phyloP scores from a whole-genome alignment of 2,329 filamentous ascomycete species.

The Nannizziopsis arthrosporioides region DNA sequence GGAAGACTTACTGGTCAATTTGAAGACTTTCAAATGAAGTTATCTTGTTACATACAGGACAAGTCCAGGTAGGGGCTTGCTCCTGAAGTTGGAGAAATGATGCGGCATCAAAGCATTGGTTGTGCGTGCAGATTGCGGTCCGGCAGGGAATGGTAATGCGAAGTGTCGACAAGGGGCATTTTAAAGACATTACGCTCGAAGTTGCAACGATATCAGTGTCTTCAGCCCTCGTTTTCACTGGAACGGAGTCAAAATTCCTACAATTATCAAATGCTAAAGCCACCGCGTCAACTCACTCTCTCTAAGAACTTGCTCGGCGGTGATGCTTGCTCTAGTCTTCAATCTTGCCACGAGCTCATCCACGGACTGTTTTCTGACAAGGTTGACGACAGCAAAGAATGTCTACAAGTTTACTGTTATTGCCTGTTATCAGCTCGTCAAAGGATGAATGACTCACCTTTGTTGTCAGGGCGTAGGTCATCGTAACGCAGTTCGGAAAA shows the following conservation, averaged over 20 bases:
- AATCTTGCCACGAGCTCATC: conserved; percentile 60
- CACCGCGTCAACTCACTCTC: conserved; percentile 52
- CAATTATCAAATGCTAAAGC: background rate
- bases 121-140: conserved; percentile 68
- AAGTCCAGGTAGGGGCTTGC: conserved; percentile 93
- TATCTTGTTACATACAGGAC: conserved; percentile 78
- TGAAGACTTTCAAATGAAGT: conserved; percentile 72
- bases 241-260: conserved; percentile 15
- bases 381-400: conserved; percentile 59
- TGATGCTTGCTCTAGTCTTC: conserved; percentile 56
- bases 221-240: conserved; percentile 68
- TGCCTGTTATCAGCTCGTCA: background rate
- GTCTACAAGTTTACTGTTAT: conserved; percentile 39
- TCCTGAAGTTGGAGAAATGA: conserved; percentile 91
- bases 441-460: conserved; percentile 49
- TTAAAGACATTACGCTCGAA: conserved; percentile 77
- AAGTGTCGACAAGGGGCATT: conserved; percentile 81
- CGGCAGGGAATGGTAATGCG: conserved; percentile 70
- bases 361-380: conserved; percentile 63
- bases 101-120: conserved; percentile 87
- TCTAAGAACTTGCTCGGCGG: conserved; percentile 66
- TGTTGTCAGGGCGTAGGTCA: conserved; percentile 83
- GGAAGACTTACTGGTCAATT: conserved; percentile 62
- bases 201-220: conserved; percentile 85
- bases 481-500: conserved; percentile 65